These are phyloP conservation scores for Teunomyces cretensis DNA, from an alignment of 805 yeast species.

Conservation along the genomic window DNA sequence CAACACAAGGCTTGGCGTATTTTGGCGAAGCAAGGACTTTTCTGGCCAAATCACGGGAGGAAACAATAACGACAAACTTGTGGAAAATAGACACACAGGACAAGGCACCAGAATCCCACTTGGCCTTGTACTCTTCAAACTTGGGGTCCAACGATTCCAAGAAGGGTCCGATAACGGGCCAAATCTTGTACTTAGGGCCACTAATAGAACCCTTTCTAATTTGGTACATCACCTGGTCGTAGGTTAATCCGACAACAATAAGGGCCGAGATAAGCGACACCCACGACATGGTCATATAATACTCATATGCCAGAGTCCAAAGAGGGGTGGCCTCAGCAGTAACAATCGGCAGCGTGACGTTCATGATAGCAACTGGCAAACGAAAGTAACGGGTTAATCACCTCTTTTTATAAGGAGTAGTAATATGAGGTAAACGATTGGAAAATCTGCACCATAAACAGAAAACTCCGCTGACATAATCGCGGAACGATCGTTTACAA, in stretches of 20 bases:
- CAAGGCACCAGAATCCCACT: constrained; percentile 93
- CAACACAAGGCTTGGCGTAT: constrained; percentile 95
- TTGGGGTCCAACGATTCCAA: constrained; percentile 93
- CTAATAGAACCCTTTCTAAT: constrained; percentile 82
- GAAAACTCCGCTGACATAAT: constrained; percentile 2
- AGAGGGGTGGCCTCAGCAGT: constrained; percentile 6
- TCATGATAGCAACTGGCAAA: background rate
- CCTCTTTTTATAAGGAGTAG: constrained; percentile 1
- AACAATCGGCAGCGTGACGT: background rate
- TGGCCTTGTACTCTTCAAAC: constrained; percentile 87
- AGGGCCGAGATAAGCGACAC: constrained; percentile 50
- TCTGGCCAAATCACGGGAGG: constrained; percentile 83
- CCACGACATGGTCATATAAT: constrained; percentile 44
- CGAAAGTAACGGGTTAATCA: background rate
- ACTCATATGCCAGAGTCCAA: constrained; percentile 12
- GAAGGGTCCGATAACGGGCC: constrained; percentile 97
- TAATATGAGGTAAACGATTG: constrained; percentile 1
- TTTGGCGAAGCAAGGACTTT: constrained; percentile 81
- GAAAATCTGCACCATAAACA: constrained; percentile 6
- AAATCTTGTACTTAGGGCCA: constrained; percentile 83
- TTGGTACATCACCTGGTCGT: constrained; percentile 79
- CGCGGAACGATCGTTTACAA: constrained; percentile 11
- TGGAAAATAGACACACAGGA: constrained; percentile 98
- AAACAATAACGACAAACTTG: constrained; percentile 94
- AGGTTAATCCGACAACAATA: constrained; percentile 49